These are phyloP conservation scores for Rhizomucor pusillus DNA, from an alignment of 371 early-diverging fungal species.

Conservation along the genomic window DNA sequence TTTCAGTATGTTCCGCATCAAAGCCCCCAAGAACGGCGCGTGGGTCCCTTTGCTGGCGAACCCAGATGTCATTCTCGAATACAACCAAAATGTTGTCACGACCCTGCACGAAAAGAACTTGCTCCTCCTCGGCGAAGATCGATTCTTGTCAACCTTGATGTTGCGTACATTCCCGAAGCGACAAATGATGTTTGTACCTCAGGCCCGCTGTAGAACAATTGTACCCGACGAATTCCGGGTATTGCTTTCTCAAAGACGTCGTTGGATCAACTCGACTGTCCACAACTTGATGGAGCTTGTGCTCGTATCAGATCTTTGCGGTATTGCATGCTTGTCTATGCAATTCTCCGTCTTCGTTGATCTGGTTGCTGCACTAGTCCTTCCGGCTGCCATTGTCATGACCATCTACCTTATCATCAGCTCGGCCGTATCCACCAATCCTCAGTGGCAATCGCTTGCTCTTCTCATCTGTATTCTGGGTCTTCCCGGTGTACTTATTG, in stretches of 20 bases:
- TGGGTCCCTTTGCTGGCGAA: conserved; percentile 87
- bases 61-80: conserved; percentile 86
- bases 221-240: conserved; percentile 83
- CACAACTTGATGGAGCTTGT: conserved; percentile 91
- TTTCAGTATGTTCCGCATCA: conserved; percentile 89
- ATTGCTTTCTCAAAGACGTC: conserved; percentile 81
- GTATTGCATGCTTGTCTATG: conserved; percentile 88
- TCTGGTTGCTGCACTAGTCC: conserved; percentile 77
- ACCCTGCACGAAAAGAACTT: conserved; percentile 96
- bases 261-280: conserved; percentile 94
- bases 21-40: conserved; percentile 74
- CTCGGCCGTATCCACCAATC: conserved; percentile 45
- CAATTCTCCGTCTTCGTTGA: conserved; percentile 85
- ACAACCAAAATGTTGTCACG: conserved; percentile 88
- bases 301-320: conserved; percentile 82
- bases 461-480: conserved; percentile 69
- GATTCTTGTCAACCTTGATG: conserved; percentile 94
- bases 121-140: conserved; percentile 93
- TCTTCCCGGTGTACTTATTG: conserved; percentile 84
- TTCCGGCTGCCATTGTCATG: conserved; percentile 81
- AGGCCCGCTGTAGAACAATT: conserved; percentile 81
- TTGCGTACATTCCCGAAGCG: conserved; percentile 90
- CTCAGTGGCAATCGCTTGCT: conserved; percentile 64
- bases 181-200: conserved; percentile 92
- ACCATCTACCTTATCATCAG: conserved; percentile 51